Percentiles rank a stretch among this genome's conserved stretches.
phyloP scores from a whole-genome alignment of 1,284 basidiomycete genomes.

The Leccinum fuscescens region DNA sequence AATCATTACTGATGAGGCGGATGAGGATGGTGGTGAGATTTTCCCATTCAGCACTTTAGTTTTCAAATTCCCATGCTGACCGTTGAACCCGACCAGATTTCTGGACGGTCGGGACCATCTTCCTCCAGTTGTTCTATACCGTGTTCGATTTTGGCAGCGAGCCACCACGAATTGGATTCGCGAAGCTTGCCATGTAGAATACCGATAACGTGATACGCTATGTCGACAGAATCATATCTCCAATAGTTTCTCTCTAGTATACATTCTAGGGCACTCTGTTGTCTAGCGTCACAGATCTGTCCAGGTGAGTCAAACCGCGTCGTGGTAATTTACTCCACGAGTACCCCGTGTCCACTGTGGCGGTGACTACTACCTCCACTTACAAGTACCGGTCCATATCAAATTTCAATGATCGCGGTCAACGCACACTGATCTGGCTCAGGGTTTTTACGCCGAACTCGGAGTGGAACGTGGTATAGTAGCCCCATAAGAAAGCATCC shows the following conservation, averaged over 20 bases:
- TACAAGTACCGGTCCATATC: neutral
- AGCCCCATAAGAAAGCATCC: too few species aligned
- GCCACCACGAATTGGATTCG: neutral
- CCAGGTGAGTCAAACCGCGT: neutral
- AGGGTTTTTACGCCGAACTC: neutral
- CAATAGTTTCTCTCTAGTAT: neutral
- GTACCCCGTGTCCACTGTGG: neutral
- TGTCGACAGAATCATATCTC: neutral
- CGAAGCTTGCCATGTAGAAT: neutral
- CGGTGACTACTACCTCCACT: neutral
- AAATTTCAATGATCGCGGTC: neutral
- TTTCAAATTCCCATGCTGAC: neutral
- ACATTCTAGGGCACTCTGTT: neutral
- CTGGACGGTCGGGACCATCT: neutral
- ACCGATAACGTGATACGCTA: neutral
- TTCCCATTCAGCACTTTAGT: too few species aligned
- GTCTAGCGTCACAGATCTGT: neutral
- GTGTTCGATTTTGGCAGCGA: neutral
- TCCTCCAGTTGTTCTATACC: neutral
- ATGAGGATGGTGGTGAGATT: neutral
- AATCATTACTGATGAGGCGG: too few species aligned
- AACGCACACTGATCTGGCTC: neutral
- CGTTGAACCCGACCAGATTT: neutral
- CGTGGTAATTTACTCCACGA: neutral
- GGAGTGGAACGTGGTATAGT: neutral